phyloP scores from a whole-genome alignment of 352 stramenopile genomes.

The Phytophthora uliginosa region DNA sequence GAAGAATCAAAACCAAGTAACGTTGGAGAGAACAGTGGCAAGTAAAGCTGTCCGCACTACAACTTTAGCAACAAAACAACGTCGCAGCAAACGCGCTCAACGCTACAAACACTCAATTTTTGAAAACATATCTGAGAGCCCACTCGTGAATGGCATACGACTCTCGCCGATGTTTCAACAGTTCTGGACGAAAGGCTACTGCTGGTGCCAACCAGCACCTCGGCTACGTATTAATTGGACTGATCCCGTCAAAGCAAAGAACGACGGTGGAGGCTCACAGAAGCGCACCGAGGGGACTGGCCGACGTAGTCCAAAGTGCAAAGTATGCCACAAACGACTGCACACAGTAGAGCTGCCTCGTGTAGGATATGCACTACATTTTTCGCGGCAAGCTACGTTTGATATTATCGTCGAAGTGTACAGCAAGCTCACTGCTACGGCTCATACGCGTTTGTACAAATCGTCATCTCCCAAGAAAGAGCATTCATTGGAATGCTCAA shows the following conservation, averaged over 20 bases:
- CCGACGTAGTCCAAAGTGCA: conserved; percentile 14
- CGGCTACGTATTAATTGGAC: conserved; percentile 42
- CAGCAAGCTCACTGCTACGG: conserved; percentile 43
- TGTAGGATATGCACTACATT: conserved; percentile 55
- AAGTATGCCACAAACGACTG: conserved; percentile 37
- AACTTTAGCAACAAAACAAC: conserved; percentile 10
- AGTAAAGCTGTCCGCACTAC: conserved; percentile 14
- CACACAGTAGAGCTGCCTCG: conserved; percentile 47
- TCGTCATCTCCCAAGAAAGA: conserved; percentile 27
- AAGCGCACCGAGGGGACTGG: neutral
- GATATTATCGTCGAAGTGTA: conserved; percentile 70
- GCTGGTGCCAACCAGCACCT: conserved; percentile 50
- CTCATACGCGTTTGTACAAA: conserved; percentile 59
- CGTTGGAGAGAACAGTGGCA: neutral
- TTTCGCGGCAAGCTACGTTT: conserved; percentile 61
- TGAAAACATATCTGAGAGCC: conserved; percentile 21
- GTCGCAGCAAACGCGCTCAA: neutral
- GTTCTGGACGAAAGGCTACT: conserved; percentile 68
- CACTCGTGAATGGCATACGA: conserved; percentile 49
- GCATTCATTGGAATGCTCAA: conserved; percentile 28
- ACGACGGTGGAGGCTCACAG: neutral
- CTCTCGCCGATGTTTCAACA: conserved; percentile 53
- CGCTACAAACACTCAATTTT: neutral
- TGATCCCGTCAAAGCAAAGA: conserved; percentile 1
- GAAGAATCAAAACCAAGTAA: neutral